phyloP scores from a whole-genome alignment of 371 early-diverging fungal genomes.

The Conidiobolus incongruus region DNA sequence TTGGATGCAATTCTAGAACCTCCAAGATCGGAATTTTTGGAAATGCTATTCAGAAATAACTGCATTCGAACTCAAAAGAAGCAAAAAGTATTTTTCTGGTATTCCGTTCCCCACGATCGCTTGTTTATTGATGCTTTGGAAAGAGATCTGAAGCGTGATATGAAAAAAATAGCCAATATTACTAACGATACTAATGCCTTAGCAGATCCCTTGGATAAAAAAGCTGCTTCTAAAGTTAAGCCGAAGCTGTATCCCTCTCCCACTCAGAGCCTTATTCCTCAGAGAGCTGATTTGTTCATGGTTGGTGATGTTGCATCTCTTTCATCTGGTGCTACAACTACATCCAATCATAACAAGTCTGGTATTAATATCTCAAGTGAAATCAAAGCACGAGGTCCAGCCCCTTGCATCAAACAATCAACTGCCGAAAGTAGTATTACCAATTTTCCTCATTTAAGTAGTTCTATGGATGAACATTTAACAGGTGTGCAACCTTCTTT shows the following conservation, averaged over 20 bases:
- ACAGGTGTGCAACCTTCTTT: too few relatives aligned
- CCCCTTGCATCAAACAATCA: too few relatives aligned
- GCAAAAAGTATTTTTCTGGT: conserved; percentile 99
- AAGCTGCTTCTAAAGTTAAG: background rate
- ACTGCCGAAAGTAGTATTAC: too few relatives aligned
- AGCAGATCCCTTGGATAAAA: too few relatives aligned
- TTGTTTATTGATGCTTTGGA: conserved; percentile 96
- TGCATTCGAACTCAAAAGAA: conserved; percentile 99
- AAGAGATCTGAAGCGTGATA: conserved; percentile 91
- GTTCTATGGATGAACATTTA: too few relatives aligned
- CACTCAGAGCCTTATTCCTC: background rate
- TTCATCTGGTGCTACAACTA: too few relatives aligned
- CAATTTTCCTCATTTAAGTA: too few relatives aligned
- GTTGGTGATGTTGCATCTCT: conserved; percentile 1
- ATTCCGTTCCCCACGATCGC: conserved; percentile 94
- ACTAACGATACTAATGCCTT: background rate
- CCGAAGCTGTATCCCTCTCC: background rate
- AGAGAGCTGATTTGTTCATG: background rate
- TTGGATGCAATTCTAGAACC: conserved; percentile 91
- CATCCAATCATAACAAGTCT: too few relatives aligned
- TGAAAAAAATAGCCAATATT: background rate
- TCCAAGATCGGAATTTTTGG: conserved; percentile 88
- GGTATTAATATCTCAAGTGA: too few relatives aligned
- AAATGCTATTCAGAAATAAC: conserved; percentile 92
- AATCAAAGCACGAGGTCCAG: too few relatives aligned